Percentiles rank a stretch among this genome's conserved stretches.
Conservation (phyloP, 164 flowering plant genomes). For the Piper betle region DNA sequence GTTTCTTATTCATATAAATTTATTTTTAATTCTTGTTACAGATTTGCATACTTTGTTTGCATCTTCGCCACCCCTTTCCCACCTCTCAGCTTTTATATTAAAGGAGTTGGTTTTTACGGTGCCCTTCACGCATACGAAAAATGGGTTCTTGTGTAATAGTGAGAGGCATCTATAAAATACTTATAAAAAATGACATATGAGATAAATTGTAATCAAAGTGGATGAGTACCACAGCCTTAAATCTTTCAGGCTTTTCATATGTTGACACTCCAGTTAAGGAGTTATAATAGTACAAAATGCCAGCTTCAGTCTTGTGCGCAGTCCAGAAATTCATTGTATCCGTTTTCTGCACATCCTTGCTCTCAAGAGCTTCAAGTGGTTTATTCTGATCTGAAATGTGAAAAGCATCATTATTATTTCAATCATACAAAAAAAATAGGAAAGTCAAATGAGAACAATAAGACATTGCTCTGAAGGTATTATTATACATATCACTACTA, state of each 20-base stretch:
- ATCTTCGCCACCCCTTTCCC: too few species aligned
- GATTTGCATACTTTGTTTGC: too few species aligned
- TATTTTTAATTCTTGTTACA: too few species aligned
- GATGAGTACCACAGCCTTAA: slow-evolving; percentile 56
- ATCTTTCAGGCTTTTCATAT: slow-evolving; percentile 66
- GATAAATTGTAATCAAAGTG: background rate
- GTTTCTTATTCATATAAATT: too few species aligned
- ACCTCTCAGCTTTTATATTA: too few species aligned
- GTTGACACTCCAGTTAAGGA: slow-evolving; percentile 86
- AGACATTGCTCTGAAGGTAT: background rate
- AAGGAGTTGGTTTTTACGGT: too few species aligned
- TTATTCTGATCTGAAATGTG: slow-evolving; percentile 31
- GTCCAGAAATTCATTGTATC: slow-evolving; percentile 67
- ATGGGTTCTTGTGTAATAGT: too few species aligned
- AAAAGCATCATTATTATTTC: slow-evolving; percentile 2
- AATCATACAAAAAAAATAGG: background rate
- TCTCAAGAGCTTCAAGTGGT: slow-evolving; percentile 13
- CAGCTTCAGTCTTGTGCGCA: slow-evolving; percentile 84
- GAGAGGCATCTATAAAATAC: background rate
- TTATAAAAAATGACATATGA: background rate
- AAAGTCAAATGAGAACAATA: background rate
- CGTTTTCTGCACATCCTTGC: slow-evolving; percentile 17
- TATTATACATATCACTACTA: slow-evolving; percentile 34
- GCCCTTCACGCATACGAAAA: too few species aligned
- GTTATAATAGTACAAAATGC: slow-evolving; percentile 83